These are phyloP conservation scores for Hypoxylon rickii DNA, from an alignment of 495 filamentous ascomycete species.

Conservation along the genomic window DNA sequence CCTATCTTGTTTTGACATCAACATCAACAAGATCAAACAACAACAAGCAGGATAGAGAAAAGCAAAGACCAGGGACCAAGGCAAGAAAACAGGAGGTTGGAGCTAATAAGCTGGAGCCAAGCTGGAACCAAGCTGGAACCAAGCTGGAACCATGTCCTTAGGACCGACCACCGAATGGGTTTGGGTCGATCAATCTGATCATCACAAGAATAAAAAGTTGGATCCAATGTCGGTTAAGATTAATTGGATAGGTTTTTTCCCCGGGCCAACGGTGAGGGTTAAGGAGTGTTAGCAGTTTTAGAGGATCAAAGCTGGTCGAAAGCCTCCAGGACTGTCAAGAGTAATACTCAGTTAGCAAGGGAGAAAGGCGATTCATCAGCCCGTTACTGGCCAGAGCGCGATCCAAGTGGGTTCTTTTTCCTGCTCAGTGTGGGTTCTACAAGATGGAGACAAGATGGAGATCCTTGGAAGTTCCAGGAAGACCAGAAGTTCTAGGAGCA, in stretches of 20 bases:
- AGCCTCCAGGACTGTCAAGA: too few relatives aligned
- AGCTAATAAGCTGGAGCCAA: not conserved
- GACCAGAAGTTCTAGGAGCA: too few relatives aligned
- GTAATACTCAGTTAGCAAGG: not conserved
- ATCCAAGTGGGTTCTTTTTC: slow-evolving; percentile 10
- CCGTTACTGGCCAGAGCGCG: slow-evolving; percentile 2
- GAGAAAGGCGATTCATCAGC: not conserved
- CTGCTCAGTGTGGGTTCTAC: too few relatives aligned
- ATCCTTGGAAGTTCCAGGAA: too few relatives aligned
- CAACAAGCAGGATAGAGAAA: too few relatives aligned
- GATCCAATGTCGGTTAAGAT: not conserved
- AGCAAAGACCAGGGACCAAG: too few relatives aligned
- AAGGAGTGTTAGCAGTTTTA: too few relatives aligned
- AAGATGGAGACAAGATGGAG: slow-evolving; percentile 10
- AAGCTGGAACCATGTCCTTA: too few relatives aligned
- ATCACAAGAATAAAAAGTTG: slow-evolving; percentile 5
- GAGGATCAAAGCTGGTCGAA: too few relatives aligned
- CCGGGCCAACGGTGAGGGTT: not conserved
- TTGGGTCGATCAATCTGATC: slow-evolving; percentile 15
- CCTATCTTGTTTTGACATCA: too few relatives aligned
- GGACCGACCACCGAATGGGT: slow-evolving; percentile 1
- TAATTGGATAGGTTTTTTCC: not conserved
- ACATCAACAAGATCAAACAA: too few relatives aligned
- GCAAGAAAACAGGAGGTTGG: not conserved
- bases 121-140: not conserved